Conservation (phyloP, 306 rosid species). For the Ziziphus jujuba region DNA sequence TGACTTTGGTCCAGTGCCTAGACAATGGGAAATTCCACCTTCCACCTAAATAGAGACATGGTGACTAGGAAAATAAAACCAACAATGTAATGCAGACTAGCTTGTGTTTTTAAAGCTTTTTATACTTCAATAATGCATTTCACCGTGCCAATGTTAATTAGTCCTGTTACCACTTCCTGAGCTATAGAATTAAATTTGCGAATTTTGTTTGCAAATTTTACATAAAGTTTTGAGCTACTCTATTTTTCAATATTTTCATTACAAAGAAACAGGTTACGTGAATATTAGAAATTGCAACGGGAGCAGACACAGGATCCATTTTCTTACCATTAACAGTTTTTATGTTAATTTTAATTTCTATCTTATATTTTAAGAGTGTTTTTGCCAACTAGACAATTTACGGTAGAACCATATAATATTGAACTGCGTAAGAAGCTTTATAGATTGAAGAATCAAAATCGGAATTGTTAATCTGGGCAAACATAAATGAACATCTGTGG, state of each 20-base stretch:
- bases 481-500: no score
- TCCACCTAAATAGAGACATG: conserved; percentile 46
- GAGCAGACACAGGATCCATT: no score
- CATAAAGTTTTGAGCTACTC: background rate
- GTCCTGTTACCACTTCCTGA: background rate
- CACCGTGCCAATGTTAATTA: background rate
- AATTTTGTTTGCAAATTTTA: background rate
- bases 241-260: background rate
- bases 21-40: conserved; percentile 70
- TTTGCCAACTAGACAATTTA: no score
- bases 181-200: conserved; percentile 7
- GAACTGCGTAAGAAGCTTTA: no score
- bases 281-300: no score
- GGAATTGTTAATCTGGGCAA: no score
- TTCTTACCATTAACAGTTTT: no score
- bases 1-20: conserved; percentile 72
- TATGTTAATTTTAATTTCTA: no score
- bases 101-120: conserved; percentile 2
- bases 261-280: no score
- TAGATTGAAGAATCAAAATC: no score
- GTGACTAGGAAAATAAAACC: background rate
- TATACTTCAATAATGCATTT: background rate
- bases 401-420: no score
- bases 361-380: no score
- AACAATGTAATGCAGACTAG: background rate